Evolutionary conservation across 306 rosid genomes (phyloP).

Genomic region (Vigna nakashimae): DNA sequence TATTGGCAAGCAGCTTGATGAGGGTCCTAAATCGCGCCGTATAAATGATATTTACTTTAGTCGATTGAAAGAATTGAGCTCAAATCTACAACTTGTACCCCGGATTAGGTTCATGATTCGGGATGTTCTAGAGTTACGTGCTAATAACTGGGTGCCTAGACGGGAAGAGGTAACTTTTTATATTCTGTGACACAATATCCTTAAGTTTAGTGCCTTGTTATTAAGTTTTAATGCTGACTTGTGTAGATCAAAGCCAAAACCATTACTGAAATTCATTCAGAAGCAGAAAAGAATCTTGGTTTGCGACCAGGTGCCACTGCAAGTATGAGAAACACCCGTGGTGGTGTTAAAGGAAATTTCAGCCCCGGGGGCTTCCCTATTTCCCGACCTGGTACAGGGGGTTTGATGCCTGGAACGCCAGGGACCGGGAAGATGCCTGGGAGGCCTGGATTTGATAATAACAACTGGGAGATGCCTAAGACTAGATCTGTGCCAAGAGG

Average conservation of each 20-base stretch:
- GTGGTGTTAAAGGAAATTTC: constrained; percentile 63
- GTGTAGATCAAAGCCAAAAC: constrained; percentile 85
- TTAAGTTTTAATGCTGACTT: constrained; percentile 13
- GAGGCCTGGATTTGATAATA: constrained; percentile 77
- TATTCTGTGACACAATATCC: neutral
- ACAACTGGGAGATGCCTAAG: constrained; percentile 76
- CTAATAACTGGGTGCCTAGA: constrained; percentile 83
- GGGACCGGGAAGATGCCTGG: constrained; percentile 86
- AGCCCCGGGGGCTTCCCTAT: constrained; percentile 67
- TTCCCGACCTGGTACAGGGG: constrained; percentile 73
- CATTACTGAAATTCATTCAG: constrained; percentile 82
- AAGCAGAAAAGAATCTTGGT: constrained; percentile 87
- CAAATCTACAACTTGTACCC: constrained; percentile 64
- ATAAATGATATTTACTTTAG: constrained; percentile 66
- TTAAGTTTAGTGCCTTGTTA: neutral
- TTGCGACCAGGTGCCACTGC: constrained; percentile 89
- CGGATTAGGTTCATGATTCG: constrained; percentile 79
- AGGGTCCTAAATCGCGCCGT: constrained; percentile 61
- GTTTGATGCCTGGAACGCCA: constrained; percentile 95
- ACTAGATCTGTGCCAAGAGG: constrained; percentile 65
- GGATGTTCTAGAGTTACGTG: constrained; percentile 67
- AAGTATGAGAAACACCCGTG: constrained; percentile 70
- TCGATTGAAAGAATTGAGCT: constrained; percentile 70
- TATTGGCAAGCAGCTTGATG: constrained; percentile 85
- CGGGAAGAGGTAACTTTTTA: constrained; percentile 72